phyloP scores from a whole-genome alignment of 768 basidiomycete species.

The Tricholoma matsutake region DNA sequence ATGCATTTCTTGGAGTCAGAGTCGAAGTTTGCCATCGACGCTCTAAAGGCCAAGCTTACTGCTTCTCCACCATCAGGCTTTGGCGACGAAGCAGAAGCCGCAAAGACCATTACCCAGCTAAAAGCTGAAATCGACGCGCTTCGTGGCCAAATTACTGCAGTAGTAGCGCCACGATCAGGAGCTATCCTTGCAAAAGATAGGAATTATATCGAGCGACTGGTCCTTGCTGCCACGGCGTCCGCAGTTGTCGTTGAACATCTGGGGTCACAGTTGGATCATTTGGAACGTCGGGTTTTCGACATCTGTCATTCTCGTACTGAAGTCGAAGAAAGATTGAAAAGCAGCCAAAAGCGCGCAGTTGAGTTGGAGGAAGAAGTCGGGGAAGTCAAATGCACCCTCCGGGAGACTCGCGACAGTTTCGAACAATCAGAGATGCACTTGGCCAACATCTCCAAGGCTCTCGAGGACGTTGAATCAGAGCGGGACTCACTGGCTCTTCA shows the following conservation, averaged over 20 bases:
- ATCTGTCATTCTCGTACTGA: slow-evolving; percentile 7
- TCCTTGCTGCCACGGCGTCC: slow-evolving; percentile 31
- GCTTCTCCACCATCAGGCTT: slow-evolving; percentile 16
- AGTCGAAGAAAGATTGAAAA: slow-evolving; percentile 10
- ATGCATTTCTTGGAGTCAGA: slow-evolving; percentile 69
- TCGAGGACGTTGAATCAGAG: slow-evolving; percentile 60
- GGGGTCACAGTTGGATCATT: slow-evolving; percentile 23
- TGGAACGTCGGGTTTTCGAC: slow-evolving; percentile 1
- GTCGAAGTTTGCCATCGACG: slow-evolving; percentile 59
- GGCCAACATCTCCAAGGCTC: slow-evolving; percentile 38
- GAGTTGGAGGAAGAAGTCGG: slow-evolving; percentile 28
- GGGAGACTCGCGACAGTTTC: slow-evolving; percentile 35
- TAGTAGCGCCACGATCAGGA: slow-evolving; percentile 11
- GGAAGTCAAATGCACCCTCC: slow-evolving; percentile 30
- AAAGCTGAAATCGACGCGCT: slow-evolving; percentile 29
- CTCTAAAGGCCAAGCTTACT: slow-evolving; percentile 50
- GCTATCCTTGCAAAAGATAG: slow-evolving; percentile 23
- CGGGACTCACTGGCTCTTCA: slow-evolving; percentile 66
- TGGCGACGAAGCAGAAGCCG: slow-evolving; percentile 15
- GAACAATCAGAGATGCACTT: slow-evolving; percentile 44
- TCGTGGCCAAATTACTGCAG: slow-evolving; percentile 17
- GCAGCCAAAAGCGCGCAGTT: slow-evolving; percentile 18
- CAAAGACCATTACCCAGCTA: slow-evolving; percentile 23
- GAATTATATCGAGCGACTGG: slow-evolving; percentile 29
- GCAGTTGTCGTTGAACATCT: slow-evolving; percentile 39